These are phyloP conservation scores for Eucalyptus curtisii DNA, from an alignment of 345 rosid genomes.

Conservation along the genomic window DNA sequence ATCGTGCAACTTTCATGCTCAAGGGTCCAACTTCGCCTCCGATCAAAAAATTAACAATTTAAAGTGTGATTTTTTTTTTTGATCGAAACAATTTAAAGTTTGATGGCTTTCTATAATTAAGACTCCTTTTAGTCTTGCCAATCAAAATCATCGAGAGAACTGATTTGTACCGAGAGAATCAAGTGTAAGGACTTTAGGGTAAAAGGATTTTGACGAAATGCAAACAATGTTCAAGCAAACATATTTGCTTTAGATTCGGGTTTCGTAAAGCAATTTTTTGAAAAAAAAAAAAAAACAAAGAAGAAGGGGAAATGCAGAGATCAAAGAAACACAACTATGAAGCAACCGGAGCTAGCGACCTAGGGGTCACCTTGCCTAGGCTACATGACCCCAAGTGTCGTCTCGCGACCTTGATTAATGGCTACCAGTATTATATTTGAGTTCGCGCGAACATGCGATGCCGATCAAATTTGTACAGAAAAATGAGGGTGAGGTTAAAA, in stretches of 20 bases:
- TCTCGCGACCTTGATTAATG: background rate
- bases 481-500: background rate
- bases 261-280: background rate
- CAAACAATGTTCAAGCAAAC: background rate
- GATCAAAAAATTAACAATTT: background rate
- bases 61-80: background rate
- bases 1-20: background rate
- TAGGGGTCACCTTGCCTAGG: background rate
- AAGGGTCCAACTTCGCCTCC: background rate
- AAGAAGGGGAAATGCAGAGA: no score
- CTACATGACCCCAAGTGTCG: background rate
- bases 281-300: rapidly evolving
- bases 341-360: background rate
- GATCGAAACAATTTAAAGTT: background rate
- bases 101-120: background rate
- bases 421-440: rapidly evolving
- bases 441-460: rapidly evolving
- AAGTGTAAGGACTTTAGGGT: background rate
- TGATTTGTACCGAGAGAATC: background rate
- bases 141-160: background rate
- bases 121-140: background rate
- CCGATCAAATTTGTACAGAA: rapidly evolving
- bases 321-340: background rate
- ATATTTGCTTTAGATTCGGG: background rate
- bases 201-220: background rate